Evolutionary conservation across 2,329 filamentous ascomycete species (phyloP).

Genomic region (Mycosphaerella sp.): DNA sequence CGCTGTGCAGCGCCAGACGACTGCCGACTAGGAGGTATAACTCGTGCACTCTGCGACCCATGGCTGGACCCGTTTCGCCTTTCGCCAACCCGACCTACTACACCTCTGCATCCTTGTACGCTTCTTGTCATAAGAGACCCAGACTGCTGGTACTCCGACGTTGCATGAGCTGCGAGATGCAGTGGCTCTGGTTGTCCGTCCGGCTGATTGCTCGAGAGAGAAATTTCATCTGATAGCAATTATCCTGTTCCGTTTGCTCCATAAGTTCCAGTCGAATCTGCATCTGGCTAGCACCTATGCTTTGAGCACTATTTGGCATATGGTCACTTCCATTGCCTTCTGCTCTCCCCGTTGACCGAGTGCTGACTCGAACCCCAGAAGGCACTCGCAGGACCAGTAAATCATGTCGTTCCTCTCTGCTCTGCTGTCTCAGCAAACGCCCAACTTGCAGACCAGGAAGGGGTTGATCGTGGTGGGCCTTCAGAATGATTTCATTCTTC

Average conservation of each 20-base stretch:
- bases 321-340: background rate
- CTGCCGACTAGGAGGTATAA: background rate
- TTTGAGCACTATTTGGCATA: background rate
- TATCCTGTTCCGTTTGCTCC: background rate
- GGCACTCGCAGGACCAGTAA: background rate
- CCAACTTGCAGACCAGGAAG: constrained; percentile 52
- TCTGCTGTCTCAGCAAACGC: constrained; percentile 42
- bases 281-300: background rate
- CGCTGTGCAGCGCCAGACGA: background rate
- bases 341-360: background rate
- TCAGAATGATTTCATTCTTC: constrained; percentile 79
- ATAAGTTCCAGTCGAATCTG: background rate
- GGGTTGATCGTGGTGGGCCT: constrained; percentile 79
- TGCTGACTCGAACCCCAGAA: background rate
- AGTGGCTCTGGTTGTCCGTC: constrained; percentile 5
- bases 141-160: constrained; percentile 17
- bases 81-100: constrained; percentile 1
- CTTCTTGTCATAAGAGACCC: constrained; percentile 14
- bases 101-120: constrained; percentile 16
- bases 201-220: constrained; percentile 7
- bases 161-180: constrained; percentile 19
- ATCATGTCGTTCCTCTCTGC: constrained; percentile 40
- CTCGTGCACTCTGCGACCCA: background rate
- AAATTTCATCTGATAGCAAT: constrained; percentile 10
- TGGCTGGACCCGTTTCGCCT: background rate